Conservation (phyloP, 441 rosid species). For the Dalechampia spathulata region DNA sequence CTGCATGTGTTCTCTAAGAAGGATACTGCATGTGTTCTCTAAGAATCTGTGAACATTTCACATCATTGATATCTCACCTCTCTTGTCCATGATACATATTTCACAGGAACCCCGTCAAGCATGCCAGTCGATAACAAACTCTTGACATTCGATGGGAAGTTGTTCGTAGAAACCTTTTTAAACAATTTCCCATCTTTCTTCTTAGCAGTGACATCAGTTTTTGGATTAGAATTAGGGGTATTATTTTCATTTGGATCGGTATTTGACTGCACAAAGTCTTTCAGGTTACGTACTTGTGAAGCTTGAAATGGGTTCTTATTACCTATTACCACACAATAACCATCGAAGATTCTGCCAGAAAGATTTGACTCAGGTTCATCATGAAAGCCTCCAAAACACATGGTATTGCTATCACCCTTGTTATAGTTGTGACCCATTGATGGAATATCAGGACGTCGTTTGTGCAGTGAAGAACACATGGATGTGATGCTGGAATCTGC, state of each 20-base stretch:
- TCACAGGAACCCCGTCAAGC: slow-evolving; percentile 69
- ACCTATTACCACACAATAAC: slow-evolving; percentile 35
- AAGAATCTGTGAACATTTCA: neutral
- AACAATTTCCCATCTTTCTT: slow-evolving; percentile 34
- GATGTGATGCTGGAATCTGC: slow-evolving; percentile 22
- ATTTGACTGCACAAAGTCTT: slow-evolving; percentile 28
- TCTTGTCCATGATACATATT: slow-evolving; percentile 63
- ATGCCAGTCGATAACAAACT: slow-evolving; percentile 71
- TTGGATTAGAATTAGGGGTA: slow-evolving; percentile 20
- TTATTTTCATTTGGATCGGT: slow-evolving; percentile 18
- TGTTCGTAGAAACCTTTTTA: slow-evolving; percentile 43
- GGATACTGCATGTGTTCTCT: neutral
- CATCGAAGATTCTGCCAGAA: slow-evolving; percentile 29
- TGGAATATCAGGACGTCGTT: slow-evolving; percentile 21
- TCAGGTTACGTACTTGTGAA: slow-evolving; percentile 19
- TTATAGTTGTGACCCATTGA: slow-evolving; percentile 33
- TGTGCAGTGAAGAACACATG: slow-evolving; percentile 23
- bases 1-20: neutral
- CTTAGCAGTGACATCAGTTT: slow-evolving; percentile 27
- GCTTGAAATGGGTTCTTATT: slow-evolving; percentile 24
- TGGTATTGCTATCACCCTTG: slow-evolving; percentile 31
- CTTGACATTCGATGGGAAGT: slow-evolving; percentile 67
- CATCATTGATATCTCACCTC: slow-evolving; percentile 37
- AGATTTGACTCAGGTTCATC: slow-evolving; percentile 38
- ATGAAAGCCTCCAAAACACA: slow-evolving; percentile 54